These are phyloP conservation scores for Mycogone perniciosa DNA, from an alignment of 2,329 filamentous ascomycete genomes.

Conservation along the genomic window DNA sequence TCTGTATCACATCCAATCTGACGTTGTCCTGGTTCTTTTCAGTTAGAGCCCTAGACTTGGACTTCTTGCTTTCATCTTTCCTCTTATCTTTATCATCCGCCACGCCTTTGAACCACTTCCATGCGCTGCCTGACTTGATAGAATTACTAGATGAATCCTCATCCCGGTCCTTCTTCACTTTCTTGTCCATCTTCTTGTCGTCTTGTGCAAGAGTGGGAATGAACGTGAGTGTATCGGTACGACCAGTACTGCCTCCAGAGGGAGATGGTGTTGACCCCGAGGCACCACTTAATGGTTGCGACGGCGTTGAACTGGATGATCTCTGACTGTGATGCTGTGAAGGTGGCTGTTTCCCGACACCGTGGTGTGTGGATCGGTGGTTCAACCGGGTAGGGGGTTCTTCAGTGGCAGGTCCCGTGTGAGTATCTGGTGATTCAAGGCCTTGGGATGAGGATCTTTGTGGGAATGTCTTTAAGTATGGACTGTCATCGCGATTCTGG, in stretches of 20 bases:
- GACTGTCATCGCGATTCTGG: slow-evolving; percentile 21
- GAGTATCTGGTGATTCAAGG: slow-evolving; percentile 31
- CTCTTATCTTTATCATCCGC: slow-evolving; percentile 60
- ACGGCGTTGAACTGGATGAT: slow-evolving; percentile 13
- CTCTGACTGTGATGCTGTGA: slow-evolving; percentile 1
- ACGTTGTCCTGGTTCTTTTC: slow-evolving; percentile 68
- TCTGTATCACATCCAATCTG: slow-evolving; percentile 79
- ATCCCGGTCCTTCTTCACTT: slow-evolving; percentile 66
- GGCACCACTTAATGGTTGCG: slow-evolving; percentile 22
- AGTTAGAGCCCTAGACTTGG: slow-evolving; percentile 52
- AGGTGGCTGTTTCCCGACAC: slow-evolving; percentile 2
- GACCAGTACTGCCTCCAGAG: slow-evolving; percentile 57
- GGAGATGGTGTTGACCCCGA: slow-evolving; percentile 50
- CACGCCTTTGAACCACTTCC: slow-evolving; percentile 75
- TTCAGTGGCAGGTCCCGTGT: slow-evolving; percentile 22
- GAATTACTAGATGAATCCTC: slow-evolving; percentile 52
- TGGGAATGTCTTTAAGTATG: slow-evolving; percentile 35
- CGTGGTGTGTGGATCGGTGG: slow-evolving; percentile 20
- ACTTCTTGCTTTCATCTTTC: slow-evolving; percentile 58
- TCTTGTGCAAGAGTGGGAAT: slow-evolving; percentile 66
- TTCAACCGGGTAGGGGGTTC: slow-evolving; percentile 41
- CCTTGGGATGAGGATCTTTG: slow-evolving; percentile 49
- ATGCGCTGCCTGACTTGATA: slow-evolving; percentile 63
- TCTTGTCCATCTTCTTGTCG: slow-evolving; percentile 69
- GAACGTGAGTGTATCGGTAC: slow-evolving; percentile 72